Percentiles rank a stretch among this genome's conserved stretches.
phyloP scores from a whole-genome alignment of 116 monocot genomes.

The Dioscorea cayenensis region DNA sequence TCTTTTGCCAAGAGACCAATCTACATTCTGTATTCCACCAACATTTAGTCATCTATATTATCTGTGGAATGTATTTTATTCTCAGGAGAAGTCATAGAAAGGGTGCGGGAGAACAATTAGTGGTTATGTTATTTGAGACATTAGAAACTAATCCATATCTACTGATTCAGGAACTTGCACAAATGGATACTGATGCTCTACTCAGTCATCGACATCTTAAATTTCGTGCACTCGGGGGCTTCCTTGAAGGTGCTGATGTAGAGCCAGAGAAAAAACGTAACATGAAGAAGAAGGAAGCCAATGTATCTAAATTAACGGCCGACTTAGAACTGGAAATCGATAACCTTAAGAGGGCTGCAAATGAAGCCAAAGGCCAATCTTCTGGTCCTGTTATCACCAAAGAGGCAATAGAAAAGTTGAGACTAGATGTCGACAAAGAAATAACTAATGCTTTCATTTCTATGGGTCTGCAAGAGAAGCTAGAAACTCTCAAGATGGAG shows the following conservation, averaged over 20 bases:
- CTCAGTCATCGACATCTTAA: constrained; percentile 47
- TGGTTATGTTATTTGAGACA: not conserved
- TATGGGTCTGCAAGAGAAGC: constrained; percentile 60
- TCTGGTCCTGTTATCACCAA: constrained; percentile 21
- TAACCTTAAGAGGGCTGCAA: constrained; percentile 35
- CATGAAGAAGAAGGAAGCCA: constrained; percentile 69
- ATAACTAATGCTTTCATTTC: constrained; percentile 49
- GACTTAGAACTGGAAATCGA: constrained; percentile 53
- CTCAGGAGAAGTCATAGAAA: not conserved
- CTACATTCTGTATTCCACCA: no score
- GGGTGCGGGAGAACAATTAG: no score
- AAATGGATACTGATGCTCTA: constrained; percentile 41
- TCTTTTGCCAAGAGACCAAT: not conserved
- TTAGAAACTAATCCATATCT: not conserved
- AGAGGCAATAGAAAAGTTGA: constrained; percentile 40
- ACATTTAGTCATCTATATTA: no score
- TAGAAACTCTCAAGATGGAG: constrained; percentile 56
- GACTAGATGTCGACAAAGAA: constrained; percentile 56
- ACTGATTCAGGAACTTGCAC: constrained; percentile 37
- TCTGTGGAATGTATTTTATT: not conserved
- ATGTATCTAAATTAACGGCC: constrained; percentile 29
- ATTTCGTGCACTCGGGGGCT: constrained; percentile 56
- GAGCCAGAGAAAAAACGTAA: constrained; percentile 54
- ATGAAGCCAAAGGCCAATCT: constrained; percentile 26
- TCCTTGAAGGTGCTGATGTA: constrained; percentile 34